Percentiles rank a stretch among this genome's conserved stretches.
Conservation (phyloP, 2,329 filamentous ascomycete genomes). For the Hawksworthiomyces lignivorus region DNA sequence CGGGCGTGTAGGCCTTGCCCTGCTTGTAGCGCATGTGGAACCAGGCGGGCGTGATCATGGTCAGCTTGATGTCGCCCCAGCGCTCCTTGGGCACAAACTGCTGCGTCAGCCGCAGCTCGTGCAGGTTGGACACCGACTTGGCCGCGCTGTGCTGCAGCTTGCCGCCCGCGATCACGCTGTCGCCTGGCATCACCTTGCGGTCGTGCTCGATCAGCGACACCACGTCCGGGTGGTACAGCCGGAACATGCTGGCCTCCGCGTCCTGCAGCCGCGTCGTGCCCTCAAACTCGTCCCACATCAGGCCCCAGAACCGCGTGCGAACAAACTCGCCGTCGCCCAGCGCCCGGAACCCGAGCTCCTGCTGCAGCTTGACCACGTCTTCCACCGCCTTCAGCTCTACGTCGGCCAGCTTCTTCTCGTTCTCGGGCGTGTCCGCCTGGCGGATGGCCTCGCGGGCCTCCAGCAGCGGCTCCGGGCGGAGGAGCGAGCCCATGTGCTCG, state of each 20-base stretch:
- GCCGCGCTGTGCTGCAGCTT: slow-evolving; percentile 37
- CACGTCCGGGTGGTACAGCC: slow-evolving; percentile 47
- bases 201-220: slow-evolving; percentile 45
- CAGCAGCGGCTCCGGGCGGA: slow-evolving; percentile 25
- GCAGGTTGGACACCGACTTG: slow-evolving; percentile 38
- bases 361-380: slow-evolving; percentile 61
- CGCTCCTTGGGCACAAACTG: slow-evolving; percentile 36
- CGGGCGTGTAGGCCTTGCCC: slow-evolving; percentile 46
- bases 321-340: slow-evolving; percentile 66
- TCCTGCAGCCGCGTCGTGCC: slow-evolving; percentile 41
- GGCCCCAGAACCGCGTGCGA: slow-evolving; percentile 44
- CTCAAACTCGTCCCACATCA: slow-evolving; percentile 47
- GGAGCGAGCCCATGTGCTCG: slow-evolving; percentile 29
- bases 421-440: slow-evolving; percentile 43
- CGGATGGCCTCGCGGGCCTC: slow-evolving; percentile 49
- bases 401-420: slow-evolving; percentile 44
- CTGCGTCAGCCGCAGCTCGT: slow-evolving; percentile 42
- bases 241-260: slow-evolving; percentile 43
- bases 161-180: slow-evolving; percentile 43
- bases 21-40: slow-evolving; percentile 50
- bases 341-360: slow-evolving; percentile 56
- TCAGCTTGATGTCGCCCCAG: slow-evolving; percentile 46
- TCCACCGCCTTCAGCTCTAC: slow-evolving; percentile 60
- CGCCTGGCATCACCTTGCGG: slow-evolving; percentile 47
- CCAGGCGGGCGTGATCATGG: slow-evolving; percentile 46